phyloP scores from a whole-genome alignment of 805 yeast genomes.

The Cyberlindnera mrakii region DNA sequence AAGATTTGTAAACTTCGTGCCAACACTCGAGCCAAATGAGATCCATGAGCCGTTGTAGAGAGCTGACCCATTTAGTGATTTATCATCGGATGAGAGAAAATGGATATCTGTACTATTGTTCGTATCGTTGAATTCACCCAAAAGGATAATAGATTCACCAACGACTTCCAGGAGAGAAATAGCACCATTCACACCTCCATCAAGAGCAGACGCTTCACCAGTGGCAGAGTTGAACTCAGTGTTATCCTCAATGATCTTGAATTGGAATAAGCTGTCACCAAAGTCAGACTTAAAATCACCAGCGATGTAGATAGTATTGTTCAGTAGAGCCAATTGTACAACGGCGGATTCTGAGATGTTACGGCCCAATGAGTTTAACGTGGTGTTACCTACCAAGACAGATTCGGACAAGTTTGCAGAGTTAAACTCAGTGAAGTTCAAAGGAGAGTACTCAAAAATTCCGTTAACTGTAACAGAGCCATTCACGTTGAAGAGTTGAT shows the following conservation, averaged over 20 bases:
- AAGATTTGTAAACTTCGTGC: slow-evolving; percentile 8
- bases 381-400: slow-evolving; percentile 40
- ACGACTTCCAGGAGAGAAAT: slow-evolving; percentile 29
- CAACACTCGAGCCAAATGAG: slow-evolving; percentile 33
- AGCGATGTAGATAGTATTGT: slow-evolving; percentile 35
- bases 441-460: slow-evolving; percentile 71
- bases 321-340: slow-evolving; percentile 29
- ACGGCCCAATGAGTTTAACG: slow-evolving; percentile 28
- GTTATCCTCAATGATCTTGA: slow-evolving; percentile 19
- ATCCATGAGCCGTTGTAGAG: slow-evolving; percentile 36
- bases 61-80: slow-evolving; percentile 30
- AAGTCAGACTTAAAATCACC: slow-evolving; percentile 40
- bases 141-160: slow-evolving; percentile 33
- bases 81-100: slow-evolving; percentile 24
- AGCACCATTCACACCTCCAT: slow-evolving; percentile 36
- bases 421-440: slow-evolving; percentile 48
- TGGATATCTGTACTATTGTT: slow-evolving; percentile 25
- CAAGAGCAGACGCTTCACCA: slow-evolving; percentile 19
- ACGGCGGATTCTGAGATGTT: slow-evolving; percentile 33
- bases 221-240: slow-evolving; percentile 13
- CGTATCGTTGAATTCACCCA: slow-evolving; percentile 41
- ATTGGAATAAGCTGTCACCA: slow-evolving; percentile 33
- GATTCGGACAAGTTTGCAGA: slow-evolving; percentile 21
- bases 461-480: slow-evolving; percentile 54
- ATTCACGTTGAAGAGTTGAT: slow-evolving; percentile 28